These are phyloP conservation scores for Pichia thaimueangensis DNA, from an alignment of 805 yeast genomes.

Conservation along the genomic window DNA sequence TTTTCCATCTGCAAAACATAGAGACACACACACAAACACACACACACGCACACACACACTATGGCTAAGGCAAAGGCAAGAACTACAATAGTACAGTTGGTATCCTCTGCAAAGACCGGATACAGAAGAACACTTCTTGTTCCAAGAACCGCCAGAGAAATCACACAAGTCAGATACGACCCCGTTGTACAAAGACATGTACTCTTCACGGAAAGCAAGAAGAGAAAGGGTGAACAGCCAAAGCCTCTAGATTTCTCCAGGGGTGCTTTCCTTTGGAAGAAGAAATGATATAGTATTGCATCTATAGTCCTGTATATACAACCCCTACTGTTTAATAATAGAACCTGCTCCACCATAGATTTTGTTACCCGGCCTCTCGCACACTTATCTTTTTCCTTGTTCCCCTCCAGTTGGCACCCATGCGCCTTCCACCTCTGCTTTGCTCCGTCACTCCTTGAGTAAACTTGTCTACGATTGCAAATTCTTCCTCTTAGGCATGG, in stretches of 20 bases:
- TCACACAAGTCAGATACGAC: conserved; percentile 80
- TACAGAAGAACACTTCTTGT: conserved; percentile 72
- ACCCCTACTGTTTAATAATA: too few relatives aligned
- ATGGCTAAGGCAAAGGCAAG: conserved; percentile 59
- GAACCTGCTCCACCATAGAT: not conserved
- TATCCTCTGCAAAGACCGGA: conserved; percentile 90
- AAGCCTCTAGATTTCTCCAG: conserved; percentile 45
- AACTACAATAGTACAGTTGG: conserved; percentile 74
- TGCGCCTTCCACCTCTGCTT: too few relatives aligned
- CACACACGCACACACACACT: not conserved
- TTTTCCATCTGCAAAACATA: too few relatives aligned
- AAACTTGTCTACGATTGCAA: not conserved
- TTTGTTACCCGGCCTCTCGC: not conserved
- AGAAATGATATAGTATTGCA: conserved; percentile 16
- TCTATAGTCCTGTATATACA: too few relatives aligned
- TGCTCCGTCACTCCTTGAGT: not conserved
- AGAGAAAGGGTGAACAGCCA: conserved; percentile 61
- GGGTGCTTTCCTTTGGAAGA: conserved; percentile 33
- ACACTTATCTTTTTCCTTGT: too few relatives aligned
- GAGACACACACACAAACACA: too few relatives aligned
- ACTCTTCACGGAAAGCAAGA: conserved; percentile 79
- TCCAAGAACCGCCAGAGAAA: conserved; percentile 73
- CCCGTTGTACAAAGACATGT: conserved; percentile 89
- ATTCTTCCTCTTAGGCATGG: not conserved
- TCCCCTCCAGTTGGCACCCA: too few relatives aligned